Evolutionary conservation across 2,329 filamentous ascomycete species (phyloP).

Genomic region (Fusarium subglutinans): DNA sequence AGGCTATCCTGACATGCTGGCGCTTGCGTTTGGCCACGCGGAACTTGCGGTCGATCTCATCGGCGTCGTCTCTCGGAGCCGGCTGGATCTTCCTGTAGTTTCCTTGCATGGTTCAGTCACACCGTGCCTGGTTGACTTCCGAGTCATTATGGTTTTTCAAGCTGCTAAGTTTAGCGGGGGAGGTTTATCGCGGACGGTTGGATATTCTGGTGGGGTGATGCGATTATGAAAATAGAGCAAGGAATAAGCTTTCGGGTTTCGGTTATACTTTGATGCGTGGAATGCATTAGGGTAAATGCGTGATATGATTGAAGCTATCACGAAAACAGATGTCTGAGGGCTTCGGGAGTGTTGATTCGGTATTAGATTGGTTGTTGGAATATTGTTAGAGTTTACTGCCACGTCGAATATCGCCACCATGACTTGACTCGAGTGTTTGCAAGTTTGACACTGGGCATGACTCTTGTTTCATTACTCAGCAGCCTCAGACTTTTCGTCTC

Average conservation of each 20-base stretch:
- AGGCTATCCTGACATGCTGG: constrained; percentile 14
- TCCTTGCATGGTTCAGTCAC: neutral
- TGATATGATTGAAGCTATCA: neutral
- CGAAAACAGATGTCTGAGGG: neutral
- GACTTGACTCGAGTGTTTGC: neutral
- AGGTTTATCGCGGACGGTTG: neutral
- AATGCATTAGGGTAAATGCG: neutral
- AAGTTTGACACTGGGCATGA: neutral
- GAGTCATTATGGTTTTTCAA: neutral
- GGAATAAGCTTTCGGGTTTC: neutral
- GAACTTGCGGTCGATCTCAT: neutral
- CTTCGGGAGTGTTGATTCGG: neutral
- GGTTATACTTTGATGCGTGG: neutral
- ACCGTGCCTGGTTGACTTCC: neutral
- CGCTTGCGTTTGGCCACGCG: neutral
- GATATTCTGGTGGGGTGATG: neutral
- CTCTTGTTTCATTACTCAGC: neutral
- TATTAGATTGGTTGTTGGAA: neutral
- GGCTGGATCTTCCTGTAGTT: constrained; percentile 6
- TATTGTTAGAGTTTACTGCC: neutral
- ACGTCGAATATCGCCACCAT: neutral
- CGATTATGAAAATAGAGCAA: neutral
- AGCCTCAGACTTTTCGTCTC: neutral
- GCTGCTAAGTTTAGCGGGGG: neutral
- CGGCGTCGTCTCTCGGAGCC: neutral